Conservation (phyloP, 768 basidiomycete species). For the Naganishia kalamii region DNA sequence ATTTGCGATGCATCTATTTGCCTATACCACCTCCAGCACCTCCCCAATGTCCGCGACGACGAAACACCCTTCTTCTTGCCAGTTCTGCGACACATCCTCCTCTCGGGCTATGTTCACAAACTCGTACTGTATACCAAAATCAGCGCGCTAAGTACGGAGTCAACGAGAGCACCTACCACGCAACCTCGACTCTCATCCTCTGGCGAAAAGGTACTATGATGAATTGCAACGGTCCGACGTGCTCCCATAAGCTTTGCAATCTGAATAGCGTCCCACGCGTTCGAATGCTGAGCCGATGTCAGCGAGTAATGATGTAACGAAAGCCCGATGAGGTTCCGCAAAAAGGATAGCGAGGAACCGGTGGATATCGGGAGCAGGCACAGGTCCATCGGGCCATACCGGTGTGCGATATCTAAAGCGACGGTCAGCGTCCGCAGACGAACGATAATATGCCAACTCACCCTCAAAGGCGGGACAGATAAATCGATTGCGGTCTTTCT, state of each 20-base stretch:
- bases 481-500: conserved; percentile 25
- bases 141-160: background rate
- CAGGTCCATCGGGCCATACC: conserved; percentile 38
- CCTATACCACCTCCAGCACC: conserved; percentile 14
- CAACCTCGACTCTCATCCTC: conserved; percentile 25
- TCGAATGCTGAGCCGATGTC: conserved; percentile 35
- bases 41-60: conserved; percentile 23
- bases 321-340: conserved; percentile 41
- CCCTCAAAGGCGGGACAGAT: conserved; percentile 45
- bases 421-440: background rate
- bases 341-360: conserved; percentile 44
- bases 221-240: conserved; percentile 16
- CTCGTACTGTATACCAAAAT: conserved; percentile 17
- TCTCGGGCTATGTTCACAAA: conserved; percentile 9
- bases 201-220: conserved; percentile 27
- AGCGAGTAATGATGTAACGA: conserved; percentile 44
- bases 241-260: conserved; percentile 18
- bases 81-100: conserved; percentile 15
- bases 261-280: conserved; percentile 27
- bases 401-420: conserved; percentile 35
- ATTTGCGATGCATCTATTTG: background rate
- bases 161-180: conserved; percentile 7
- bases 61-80: conserved; percentile 24
- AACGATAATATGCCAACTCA: conserved; percentile 9
- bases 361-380: conserved; percentile 42